Percentiles rank a stretch among this genome's conserved stretches.
Evolutionary conservation across 768 basidiomycete genomes (phyloP).

Genomic region (Lyophyllum semitale): DNA sequence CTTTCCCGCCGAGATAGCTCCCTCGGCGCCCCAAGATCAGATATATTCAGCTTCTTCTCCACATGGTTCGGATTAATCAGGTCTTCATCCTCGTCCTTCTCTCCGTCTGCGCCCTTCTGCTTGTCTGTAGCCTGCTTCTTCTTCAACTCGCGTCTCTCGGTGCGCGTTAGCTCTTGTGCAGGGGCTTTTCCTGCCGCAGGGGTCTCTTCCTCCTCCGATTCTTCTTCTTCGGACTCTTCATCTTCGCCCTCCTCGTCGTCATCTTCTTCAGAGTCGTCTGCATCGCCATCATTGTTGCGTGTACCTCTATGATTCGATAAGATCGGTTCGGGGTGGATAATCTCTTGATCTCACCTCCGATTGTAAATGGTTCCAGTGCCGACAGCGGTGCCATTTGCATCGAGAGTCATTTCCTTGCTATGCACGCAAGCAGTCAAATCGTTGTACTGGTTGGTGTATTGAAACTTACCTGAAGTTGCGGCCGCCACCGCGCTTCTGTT

Average conservation of each 20-base stretch:
- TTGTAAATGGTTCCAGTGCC: constrained; percentile 38
- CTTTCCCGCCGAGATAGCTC: constrained; percentile 68
- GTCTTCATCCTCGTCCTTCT: constrained; percentile 65
- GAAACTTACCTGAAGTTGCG: constrained; percentile 71
- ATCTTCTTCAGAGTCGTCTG: constrained; percentile 32
- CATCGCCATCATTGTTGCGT: constrained; percentile 39
- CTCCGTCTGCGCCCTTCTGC: constrained; percentile 41
- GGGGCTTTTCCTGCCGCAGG: constrained; percentile 38
- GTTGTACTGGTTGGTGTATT: neutral
- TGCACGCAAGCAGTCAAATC: constrained; percentile 1
- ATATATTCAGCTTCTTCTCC: constrained; percentile 71
- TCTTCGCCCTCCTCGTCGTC: constrained; percentile 24
- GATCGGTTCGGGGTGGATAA: constrained; percentile 3
- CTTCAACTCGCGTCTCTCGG: constrained; percentile 79
- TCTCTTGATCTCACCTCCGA: constrained; percentile 39
- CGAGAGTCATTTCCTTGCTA: constrained; percentile 63
- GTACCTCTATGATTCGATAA: constrained; percentile 11
- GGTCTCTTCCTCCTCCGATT: constrained; percentile 44
- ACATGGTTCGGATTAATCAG: constrained; percentile 81
- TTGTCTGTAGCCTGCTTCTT: constrained; percentile 70
- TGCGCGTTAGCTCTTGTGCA: constrained; percentile 64
- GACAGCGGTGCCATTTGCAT: constrained; percentile 57
- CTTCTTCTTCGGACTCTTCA: constrained; percentile 42
- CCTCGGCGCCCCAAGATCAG: constrained; percentile 67
- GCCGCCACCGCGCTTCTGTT: constrained; percentile 87